These are phyloP conservation scores for Beta macrorhiza DNA, from an alignment of 179 eudicot species.

Conservation along the genomic window DNA sequence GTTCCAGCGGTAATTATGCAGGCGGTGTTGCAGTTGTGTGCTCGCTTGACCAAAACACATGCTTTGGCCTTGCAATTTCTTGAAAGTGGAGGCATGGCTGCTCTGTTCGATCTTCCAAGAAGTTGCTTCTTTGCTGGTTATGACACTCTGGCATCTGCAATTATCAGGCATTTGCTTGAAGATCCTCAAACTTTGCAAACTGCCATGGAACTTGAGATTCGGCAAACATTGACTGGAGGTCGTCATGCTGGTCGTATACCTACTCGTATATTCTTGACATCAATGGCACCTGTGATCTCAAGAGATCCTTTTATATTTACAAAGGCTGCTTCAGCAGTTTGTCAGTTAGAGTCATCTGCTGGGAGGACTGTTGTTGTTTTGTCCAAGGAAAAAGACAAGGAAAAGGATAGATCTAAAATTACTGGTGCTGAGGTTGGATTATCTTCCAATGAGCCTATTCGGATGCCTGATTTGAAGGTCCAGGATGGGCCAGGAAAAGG, in stretches of 20 bases:
- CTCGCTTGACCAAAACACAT: conserved; percentile 92
- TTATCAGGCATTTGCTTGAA: conserved; percentile 90
- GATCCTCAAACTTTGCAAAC: conserved; percentile 98
- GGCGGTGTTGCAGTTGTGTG: conserved; percentile 87
- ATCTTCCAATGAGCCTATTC: conserved; percentile 52
- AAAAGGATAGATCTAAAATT: conserved; percentile 62
- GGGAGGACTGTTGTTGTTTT: conserved; percentile 74
- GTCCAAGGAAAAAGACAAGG: conserved; percentile 84
- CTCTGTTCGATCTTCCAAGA: conserved; percentile 81
- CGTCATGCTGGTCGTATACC: conserved; percentile 80
- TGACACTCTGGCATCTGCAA: conserved; percentile 91
- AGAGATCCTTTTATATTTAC: conserved; percentile 84
- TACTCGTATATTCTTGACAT: conserved; percentile 77
- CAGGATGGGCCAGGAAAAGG: conserved; percentile 71
- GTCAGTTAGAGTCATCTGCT: conserved; percentile 86
- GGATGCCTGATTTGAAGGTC: conserved; percentile 56
- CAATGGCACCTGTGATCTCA: conserved; percentile 91
- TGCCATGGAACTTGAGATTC: conserved; percentile 95
- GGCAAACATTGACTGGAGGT: conserved; percentile 79
- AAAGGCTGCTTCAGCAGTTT: conserved; percentile 82
- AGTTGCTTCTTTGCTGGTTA: conserved; percentile 82
- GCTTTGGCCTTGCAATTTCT: conserved; percentile 73
- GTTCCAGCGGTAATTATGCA: conserved; percentile 91
- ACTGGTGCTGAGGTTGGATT: conserved; percentile 62
- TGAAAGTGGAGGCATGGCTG: conserved; percentile 78